Base-by-base conservation (phyloP, 139 green algal species). In the Chlamydomonas eustigma region DNA sequence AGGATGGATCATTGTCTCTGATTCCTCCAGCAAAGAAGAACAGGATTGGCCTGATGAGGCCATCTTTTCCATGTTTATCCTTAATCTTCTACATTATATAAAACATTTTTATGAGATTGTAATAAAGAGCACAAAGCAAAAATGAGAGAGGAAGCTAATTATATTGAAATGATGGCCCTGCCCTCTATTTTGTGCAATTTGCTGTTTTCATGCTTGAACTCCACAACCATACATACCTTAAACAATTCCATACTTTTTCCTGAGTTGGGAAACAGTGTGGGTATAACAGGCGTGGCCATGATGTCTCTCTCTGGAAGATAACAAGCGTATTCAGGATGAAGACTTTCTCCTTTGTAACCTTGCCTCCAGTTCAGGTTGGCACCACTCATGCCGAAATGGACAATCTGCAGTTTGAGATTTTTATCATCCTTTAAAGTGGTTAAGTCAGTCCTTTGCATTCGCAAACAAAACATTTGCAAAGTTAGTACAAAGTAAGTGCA, bases 11-110 rank as follows among this genome's bases (percentile, higher is more conserved):
- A 1, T 78, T 32, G 8, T 12, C 4, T 22, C 32, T 32, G 2
- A 84, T 64, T 32, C 66, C 72, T 12, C 78, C 78, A 28, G 75
- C 78, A 64, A 82, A 84, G 73, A 80, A 79, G 64, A 84, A 80
- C 31, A 84, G 76, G 52, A 81, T 39, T 35, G 38, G 72, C 22
- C 37, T n/a, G n/a, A n/a, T n/a, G n/a, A n/a, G n/a, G n/a, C n/a
- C n/a, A n/a, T n/a, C n/a, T n/a, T n/a, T n/a, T n/a, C n/a, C n/a
- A n/a, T n/a, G n/a, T n/a, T n/a, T n/a, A n/a, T 51, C 72, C 22
- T 31, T n/a, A n/a, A n/a, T n/a, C n/a, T n/a, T n/a, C n/a, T n/a
- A n/a, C n/a, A n/a, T n/a, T n/a, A n/a, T n/a, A n/a, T n/a, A n/a
- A n/a, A n/a, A n/a, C n/a, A n/a, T n/a, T n/a, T n/a, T n/a, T n/a